A percentile compares a stretch with the other conserved stretches of the same genome.
phyloP scores from a whole-genome alignment of 2,329 filamentous ascomycete species.

The Catunica adiposa region DNA sequence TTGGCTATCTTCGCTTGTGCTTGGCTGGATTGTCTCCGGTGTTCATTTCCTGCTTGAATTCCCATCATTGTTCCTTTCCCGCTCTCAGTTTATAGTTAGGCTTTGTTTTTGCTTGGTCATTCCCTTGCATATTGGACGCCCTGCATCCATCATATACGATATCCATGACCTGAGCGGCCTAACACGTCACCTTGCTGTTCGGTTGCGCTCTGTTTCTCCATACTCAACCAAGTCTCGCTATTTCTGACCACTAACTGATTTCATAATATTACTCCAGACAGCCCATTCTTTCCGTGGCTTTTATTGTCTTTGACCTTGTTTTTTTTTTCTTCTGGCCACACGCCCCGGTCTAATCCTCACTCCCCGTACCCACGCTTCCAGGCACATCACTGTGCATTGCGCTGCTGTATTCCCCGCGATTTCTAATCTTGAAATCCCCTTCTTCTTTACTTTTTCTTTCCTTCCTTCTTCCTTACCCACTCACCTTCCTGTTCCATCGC shows the following conservation, averaged over 20 bases:
- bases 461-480: conserved; percentile 2
- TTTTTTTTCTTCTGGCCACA: not conserved
- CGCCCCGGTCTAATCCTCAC: not conserved
- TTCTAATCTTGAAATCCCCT: conserved; percentile 2
- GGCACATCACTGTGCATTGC: not conserved
- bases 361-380: not conserved
- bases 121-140: conserved; percentile 8
- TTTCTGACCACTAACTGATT: not conserved
- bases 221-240: conserved; percentile 9
- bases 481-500: not conserved
- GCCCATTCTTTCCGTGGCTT: not conserved
- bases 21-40: not conserved
- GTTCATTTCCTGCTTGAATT: not conserved
- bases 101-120: not conserved
- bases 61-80: not conserved
- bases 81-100: not conserved
- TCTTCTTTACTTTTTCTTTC: not conserved
- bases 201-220: conserved; percentile 9
- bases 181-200: conserved; percentile 15
- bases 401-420: not conserved
- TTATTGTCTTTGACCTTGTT: not conserved
- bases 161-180: conserved; percentile 12
- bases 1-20: not conserved
- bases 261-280: not conserved
- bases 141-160: conserved; percentile 13